Conservation (phyloP, 1,284 basidiomycete genomes). For the Pseudomicrostroma phylloplanum region DNA sequence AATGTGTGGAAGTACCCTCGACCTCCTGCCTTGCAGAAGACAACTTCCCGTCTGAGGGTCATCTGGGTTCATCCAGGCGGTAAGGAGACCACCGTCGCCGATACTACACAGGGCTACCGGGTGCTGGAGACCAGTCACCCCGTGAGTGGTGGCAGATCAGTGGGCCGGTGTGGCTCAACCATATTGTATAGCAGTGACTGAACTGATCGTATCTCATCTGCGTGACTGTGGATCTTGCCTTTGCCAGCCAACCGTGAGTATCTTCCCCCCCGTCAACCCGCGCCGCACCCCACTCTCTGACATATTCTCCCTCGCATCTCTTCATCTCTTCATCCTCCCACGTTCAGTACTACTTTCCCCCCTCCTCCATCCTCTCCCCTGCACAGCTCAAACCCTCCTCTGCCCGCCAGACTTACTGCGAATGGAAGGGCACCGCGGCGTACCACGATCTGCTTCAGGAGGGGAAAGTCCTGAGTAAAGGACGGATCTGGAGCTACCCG, state of each 20-base stretch:
- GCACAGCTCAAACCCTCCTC: constrained; percentile 27
- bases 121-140: constrained; percentile 47
- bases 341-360: constrained; percentile 42
- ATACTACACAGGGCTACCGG: constrained; percentile 40
- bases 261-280: constrained; percentile 10
- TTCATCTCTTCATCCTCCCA: no score
- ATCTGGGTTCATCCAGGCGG: constrained; percentile 24
- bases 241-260: not conserved
- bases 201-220: not conserved
- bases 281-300: no score
- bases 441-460: constrained; percentile 39
- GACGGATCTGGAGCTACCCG: constrained; percentile 44
- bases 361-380: constrained; percentile 26
- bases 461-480: constrained; percentile 20
- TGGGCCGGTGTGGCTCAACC: not conserved
- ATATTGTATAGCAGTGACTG: not conserved
- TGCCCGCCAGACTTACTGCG: constrained; percentile 42
- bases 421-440: constrained; percentile 43
- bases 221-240: no score
- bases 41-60: constrained; percentile 32
- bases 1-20: constrained; percentile 47
- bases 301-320: no score
- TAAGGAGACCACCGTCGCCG: constrained; percentile 36
- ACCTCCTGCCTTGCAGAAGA: constrained; percentile 38
- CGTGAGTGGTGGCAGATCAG: constrained; percentile 15